These are phyloP conservation scores for Arachis monticola DNA, from an alignment of 331 rosid species.

Conservation along the genomic window DNA sequence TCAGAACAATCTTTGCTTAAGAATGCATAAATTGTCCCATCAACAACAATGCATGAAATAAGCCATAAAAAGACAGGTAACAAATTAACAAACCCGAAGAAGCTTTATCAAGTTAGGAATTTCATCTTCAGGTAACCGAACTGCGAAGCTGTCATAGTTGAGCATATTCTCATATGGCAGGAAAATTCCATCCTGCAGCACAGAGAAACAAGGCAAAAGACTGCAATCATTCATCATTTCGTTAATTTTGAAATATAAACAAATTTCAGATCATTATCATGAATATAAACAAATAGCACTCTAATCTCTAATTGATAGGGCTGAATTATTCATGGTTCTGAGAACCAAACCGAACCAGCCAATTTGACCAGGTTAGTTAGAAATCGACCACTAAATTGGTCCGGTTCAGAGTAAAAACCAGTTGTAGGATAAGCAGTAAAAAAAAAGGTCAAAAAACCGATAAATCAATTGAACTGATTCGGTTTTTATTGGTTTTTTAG, in stretches of 20 bases:
- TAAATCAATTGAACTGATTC: no score
- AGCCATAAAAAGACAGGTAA: neutral
- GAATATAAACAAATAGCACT: constrained; percentile 23
- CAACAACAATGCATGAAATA: constrained; percentile 10
- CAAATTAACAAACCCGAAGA: constrained; percentile 61
- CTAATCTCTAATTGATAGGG: constrained; percentile 23
- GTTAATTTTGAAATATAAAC: constrained; percentile 17
- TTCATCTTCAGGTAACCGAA: constrained; percentile 78
- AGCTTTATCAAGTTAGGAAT: constrained; percentile 75
- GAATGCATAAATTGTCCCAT: constrained; percentile 10
- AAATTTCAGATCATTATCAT: neutral
- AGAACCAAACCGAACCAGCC: no score
- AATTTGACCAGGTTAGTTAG: no score
- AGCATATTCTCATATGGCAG: constrained; percentile 89
- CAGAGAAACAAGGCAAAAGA: constrained; percentile 33
- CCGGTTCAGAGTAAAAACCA: no score
- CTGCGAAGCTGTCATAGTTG: constrained; percentile 86
- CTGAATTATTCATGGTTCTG: neutral
- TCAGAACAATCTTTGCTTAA: constrained; percentile 24
- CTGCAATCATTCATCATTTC: constrained; percentile 30
- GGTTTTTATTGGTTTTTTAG: no score
- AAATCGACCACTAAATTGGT: no score
- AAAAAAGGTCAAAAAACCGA: no score
- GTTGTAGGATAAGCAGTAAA: no score
- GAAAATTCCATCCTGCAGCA: constrained; percentile 83